Evolutionary conservation across 2,329 filamentous ascomycete species (phyloP).

Genomic region (Sporothrix brasiliensis): DNA sequence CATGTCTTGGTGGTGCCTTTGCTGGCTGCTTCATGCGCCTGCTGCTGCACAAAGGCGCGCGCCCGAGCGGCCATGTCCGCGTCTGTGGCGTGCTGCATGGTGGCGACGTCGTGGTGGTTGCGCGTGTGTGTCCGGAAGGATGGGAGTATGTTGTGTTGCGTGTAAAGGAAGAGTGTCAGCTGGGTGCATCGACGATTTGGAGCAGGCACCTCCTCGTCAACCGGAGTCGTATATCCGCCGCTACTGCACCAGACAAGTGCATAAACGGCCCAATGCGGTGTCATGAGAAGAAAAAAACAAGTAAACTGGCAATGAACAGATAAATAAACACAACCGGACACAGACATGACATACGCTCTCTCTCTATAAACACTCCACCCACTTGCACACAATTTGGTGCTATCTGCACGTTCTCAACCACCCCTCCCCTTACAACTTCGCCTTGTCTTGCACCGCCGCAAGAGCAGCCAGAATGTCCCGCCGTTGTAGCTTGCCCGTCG

Average conservation of each 20-base stretch:
- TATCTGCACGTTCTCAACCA: not conserved
- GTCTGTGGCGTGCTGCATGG: not conserved
- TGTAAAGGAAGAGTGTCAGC: not conserved
- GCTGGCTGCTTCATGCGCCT: not conserved
- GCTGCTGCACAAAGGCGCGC: conserved; percentile 17
- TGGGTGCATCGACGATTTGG: conserved; percentile 4
- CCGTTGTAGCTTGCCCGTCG: conserved; percentile 45
- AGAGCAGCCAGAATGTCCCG: conserved; percentile 32
- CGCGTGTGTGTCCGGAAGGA: not conserved
- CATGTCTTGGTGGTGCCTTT: conserved; percentile 6
- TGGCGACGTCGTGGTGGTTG: not conserved
- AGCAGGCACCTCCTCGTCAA: not conserved
- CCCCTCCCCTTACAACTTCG: conserved; percentile 4
- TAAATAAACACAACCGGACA: not conserved
- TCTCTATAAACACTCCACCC: not conserved
- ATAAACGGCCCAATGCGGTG: too few relatives aligned
- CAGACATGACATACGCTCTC: not conserved
- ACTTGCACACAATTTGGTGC: conserved; percentile 7
- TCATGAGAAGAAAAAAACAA: not conserved
- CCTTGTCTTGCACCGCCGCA: not conserved
- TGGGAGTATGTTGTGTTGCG: not conserved
- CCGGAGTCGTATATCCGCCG: conserved; percentile 14
- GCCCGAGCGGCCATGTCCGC: conserved; percentile 15
- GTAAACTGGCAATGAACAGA: not conserved
- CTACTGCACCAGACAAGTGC: not conserved